These are phyloP conservation scores for Heritiera fomes DNA, from an alignment of 345 rosid genomes.

Conservation along the genomic window DNA sequence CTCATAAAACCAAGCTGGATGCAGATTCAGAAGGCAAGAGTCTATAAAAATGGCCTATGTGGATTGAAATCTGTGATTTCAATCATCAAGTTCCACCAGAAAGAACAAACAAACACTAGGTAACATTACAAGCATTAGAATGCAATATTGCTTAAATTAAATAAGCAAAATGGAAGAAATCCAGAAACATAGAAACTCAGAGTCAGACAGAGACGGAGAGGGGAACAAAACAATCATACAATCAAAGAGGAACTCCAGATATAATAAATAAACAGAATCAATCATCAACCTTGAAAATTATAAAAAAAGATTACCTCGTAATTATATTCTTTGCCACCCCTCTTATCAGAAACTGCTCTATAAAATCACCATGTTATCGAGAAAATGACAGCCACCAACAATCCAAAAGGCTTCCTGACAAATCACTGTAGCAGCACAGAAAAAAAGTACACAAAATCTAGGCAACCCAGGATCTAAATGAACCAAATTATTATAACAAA, in stretches of 20 bases:
- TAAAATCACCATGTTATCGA: slow-evolving; percentile 23
- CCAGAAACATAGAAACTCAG: neutral
- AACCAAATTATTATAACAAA: slow-evolving; percentile 3
- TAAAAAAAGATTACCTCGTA: slow-evolving; percentile 25
- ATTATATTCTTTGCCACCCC: slow-evolving; percentile 22
- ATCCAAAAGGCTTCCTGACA: slow-evolving; percentile 21
- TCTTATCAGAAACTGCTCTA: slow-evolving; percentile 20
- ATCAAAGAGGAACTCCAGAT: neutral
- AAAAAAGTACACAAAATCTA: slow-evolving; percentile 10
- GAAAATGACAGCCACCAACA: slow-evolving; percentile 18
- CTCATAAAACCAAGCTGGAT: neutral
- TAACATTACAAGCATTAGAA: neutral
- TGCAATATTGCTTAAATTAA: neutral
- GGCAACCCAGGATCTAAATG: slow-evolving; percentile 18
- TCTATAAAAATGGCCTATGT: neutral
- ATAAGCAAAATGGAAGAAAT: neutral
- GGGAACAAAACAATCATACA: neutral
- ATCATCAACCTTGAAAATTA: neutral
- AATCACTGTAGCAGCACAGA: slow-evolving; percentile 16
- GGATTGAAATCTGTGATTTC: neutral
- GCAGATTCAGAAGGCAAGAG: neutral
- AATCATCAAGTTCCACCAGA: neutral
- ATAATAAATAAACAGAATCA: slow-evolving; percentile 20
- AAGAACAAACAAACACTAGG: neutral
- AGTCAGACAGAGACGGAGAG: neutral